Percentiles rank a stretch among this genome's conserved stretches.
These are phyloP conservation scores for Carex cristatella DNA, from an alignment of 176 grass and related monocot species.

Conservation along the genomic window DNA sequence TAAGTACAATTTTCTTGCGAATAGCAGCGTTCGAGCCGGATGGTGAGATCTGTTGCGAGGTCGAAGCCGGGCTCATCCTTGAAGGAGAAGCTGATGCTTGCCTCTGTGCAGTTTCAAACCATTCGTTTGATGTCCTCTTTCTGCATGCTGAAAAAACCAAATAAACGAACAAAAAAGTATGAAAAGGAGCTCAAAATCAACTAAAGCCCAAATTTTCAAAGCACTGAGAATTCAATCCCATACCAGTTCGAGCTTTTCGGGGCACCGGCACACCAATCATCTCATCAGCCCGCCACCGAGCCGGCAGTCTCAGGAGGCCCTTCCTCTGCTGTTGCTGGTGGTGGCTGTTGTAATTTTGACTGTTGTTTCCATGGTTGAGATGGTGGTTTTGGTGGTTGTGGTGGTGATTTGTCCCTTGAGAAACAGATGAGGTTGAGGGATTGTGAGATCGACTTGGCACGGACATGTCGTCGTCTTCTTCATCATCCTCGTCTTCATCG, in stretches of 20 bases:
- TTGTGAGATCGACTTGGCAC: conserved; percentile 46
- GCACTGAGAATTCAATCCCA: not conserved
- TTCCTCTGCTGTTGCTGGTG: conserved; percentile 54
- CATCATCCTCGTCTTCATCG: conserved; percentile 69
- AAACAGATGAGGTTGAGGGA: conserved; percentile 54
- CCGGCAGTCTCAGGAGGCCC: conserved; percentile 42
- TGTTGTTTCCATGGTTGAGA: conserved; percentile 25
- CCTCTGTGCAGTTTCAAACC: conserved; percentile 42
- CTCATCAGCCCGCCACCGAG: conserved; percentile 62
- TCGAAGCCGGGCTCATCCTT: conserved; percentile 47
- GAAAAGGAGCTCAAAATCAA: not conserved
- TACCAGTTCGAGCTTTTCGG: conserved; percentile 88
- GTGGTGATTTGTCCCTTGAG: conserved; percentile 27
- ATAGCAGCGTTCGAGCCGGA: conserved; percentile 48
- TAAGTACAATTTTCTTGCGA: conserved; percentile 66
- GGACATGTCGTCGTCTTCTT: conserved; percentile 52
- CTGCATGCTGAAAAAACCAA: conserved; percentile 39
- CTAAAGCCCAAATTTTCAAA: not conserved
- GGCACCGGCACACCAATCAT: conserved; percentile 96
- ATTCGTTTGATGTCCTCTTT: conserved; percentile 74
- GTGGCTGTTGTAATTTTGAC: conserved; percentile 51
- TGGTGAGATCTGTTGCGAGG: conserved; percentile 77
- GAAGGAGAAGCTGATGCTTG: conserved; percentile 30
- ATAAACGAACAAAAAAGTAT: not conserved
- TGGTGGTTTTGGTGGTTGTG: conserved; percentile 27